phyloP scores from a whole-genome alignment of 768 basidiomycete genomes.

The Lyophyllum atratum region DNA sequence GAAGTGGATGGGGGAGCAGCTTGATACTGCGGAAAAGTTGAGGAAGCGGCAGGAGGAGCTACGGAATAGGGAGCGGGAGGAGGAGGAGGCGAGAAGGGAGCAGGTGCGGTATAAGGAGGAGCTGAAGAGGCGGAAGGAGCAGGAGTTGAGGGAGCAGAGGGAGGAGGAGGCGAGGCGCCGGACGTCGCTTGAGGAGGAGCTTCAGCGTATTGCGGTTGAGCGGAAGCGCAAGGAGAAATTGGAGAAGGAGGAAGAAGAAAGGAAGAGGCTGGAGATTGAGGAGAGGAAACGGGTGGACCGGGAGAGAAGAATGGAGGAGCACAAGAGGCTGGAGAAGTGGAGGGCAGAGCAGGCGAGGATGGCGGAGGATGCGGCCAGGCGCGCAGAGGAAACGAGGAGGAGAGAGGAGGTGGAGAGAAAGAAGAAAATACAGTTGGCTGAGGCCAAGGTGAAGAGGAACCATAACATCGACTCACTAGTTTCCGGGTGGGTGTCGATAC shows the following conservation, averaged over 20 bases:
- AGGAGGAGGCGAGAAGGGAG: conserved; percentile 43
- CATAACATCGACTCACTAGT: conserved; percentile 36
- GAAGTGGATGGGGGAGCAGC: conserved; percentile 36
- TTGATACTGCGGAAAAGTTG: conserved; percentile 37
- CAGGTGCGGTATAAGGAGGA: conserved; percentile 45
- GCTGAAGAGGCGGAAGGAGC: conserved; percentile 44
- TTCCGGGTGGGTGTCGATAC: conserved; percentile 65
- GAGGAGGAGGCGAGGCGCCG: conserved; percentile 46
- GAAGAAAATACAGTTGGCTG: conserved; percentile 47
- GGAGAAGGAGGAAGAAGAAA: conserved; percentile 50
- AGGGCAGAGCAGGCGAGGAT: conserved; percentile 47
- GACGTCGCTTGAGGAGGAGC: conserved; percentile 40
- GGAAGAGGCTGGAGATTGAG: conserved; percentile 42
- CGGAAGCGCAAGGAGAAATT: conserved; percentile 38
- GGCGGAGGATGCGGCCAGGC: conserved; percentile 45
- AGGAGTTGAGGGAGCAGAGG: conserved; percentile 37
- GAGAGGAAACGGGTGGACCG: conserved; percentile 48
- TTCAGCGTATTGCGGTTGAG: conserved; percentile 36
- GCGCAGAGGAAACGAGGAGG: conserved; percentile 42
- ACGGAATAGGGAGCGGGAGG: conserved; percentile 32
- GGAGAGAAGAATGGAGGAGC: conserved; percentile 51
- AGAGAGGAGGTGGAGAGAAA: conserved; percentile 44
- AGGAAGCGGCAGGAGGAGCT: conserved; percentile 32
- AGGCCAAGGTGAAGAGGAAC: conserved; percentile 40
- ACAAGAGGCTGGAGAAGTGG: conserved; percentile 54